A percentile compares a stretch with the other conserved stretches of the same genome.
These are phyloP conservation scores for Cichorium intybus DNA, from an alignment of 140 eudicot genomes.

Conservation along the genomic window DNA sequence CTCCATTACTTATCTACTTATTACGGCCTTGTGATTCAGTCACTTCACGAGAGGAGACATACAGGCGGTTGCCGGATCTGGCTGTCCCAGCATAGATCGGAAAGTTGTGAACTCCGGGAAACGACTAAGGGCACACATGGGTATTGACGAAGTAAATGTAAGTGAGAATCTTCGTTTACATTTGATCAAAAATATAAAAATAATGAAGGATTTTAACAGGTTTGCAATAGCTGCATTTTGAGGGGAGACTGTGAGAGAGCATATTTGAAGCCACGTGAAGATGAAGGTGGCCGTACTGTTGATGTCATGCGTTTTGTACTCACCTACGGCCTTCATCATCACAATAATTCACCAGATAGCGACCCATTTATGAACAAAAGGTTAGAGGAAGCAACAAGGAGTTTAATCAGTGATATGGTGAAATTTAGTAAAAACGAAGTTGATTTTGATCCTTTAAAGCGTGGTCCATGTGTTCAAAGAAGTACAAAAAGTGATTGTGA, in stretches of 20 bases:
- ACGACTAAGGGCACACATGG: constrained; percentile 67
- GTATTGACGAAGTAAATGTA: constrained; percentile 78
- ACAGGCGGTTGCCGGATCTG: constrained; percentile 52
- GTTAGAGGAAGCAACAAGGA: constrained; percentile 54
- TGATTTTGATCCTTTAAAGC: constrained; percentile 13
- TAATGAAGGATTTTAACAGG: constrained; percentile 43
- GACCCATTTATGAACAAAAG: constrained; percentile 40
- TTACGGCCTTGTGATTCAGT: constrained; percentile 33
- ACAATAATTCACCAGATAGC: constrained; percentile 31
- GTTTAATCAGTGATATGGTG: constrained; percentile 54
- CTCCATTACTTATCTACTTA: not conserved
- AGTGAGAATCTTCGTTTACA: constrained; percentile 15
- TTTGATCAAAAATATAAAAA: not conserved
- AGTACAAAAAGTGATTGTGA: constrained; percentile 29
- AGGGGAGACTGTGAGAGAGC: constrained; percentile 85
- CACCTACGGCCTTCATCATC: constrained; percentile 54
- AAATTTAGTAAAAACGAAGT: constrained; percentile 32
- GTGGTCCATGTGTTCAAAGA: constrained; percentile 19
- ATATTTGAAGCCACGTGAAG: constrained; percentile 46
- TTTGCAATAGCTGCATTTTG: constrained; percentile 73
- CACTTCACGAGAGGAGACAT: constrained; percentile 52
- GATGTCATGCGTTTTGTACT: constrained; percentile 82
- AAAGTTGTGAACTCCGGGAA: constrained; percentile 90
- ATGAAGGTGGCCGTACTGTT: constrained; percentile 61
- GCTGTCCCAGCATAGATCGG: constrained; percentile 77